Evolutionary conservation across 768 basidiomycete genomes (phyloP), one percentile per base, ranked within the genome.

Genomic region (Boletales sp.): DNA sequence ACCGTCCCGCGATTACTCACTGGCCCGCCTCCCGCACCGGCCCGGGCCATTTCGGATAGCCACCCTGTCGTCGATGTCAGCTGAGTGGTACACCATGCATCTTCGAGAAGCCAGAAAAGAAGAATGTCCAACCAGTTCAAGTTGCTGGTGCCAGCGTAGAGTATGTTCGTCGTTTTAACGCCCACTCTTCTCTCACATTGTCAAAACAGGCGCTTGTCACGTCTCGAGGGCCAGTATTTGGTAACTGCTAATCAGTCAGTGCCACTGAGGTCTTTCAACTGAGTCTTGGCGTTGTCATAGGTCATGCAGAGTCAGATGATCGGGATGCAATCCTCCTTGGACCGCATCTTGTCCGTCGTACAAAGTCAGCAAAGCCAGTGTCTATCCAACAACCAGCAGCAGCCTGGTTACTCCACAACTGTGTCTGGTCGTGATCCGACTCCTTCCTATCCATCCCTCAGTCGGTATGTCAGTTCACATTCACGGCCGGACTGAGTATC

Each of bases 221-320:
- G 88, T 48, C 81, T 93, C 55, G 90, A 92, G 67, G 86, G 87
- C 57, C 89, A 92, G 67, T 92, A 90, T 64, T 62, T 93, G 66
- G 87, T 90, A 73, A 50, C 21, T 37, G 67, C 18, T 30, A 40
- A 17, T 42, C 30, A 25, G 10, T 41, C 19, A 11, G 18, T n/a
- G 32, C 41, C 47, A 28, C 25, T 28, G 25, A 28, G 25, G 25
- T 28, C 25, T 5, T 28, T 54, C 40, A 38, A 44, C 39, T 30
- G 36, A 52, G 21, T 13, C 34, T 7, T 28, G 28, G 33, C 15
- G 17, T 28, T 19, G 50, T 53, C 34, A 37, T 54, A 90, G 89
- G 86, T 90, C 57, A 88, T 93, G 82, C 89, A 93, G 67, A 90
- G 88, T 70, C 90, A 92, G 66, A 91, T 93, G 87, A 92, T 93